A percentile compares a stretch with the other conserved stretches of the same genome.
phyloP scores from a whole-genome alignment of 768 basidiomycete genomes.

The Tylopilus felleus region DNA sequence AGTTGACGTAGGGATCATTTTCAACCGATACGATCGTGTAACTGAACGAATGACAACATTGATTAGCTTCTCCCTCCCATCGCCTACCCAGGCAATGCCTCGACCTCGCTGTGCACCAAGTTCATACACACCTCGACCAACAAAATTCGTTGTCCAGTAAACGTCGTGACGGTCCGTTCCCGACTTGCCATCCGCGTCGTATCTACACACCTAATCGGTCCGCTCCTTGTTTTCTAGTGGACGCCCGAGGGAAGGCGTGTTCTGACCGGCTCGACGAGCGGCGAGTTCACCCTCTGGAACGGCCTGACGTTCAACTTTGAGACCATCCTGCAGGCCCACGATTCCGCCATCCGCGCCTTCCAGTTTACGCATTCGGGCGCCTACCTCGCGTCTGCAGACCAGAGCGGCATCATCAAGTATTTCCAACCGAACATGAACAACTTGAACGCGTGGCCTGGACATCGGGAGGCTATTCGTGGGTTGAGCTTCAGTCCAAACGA shows the following conservation, averaged over 20 bases:
- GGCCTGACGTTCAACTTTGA: constrained; percentile 99
- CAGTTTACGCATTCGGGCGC: constrained; percentile 91
- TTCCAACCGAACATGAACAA: constrained; percentile 99
- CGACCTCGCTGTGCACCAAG: constrained; percentile 93
- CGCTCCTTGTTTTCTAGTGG: constrained; percentile 56
- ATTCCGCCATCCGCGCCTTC: constrained; percentile 87
- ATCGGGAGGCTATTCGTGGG: constrained; percentile 91
- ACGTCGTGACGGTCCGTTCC: constrained; percentile 81
- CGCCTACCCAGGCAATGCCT: constrained; percentile 87
- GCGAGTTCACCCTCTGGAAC: constrained; percentile 99
- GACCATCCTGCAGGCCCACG: constrained; percentile 98
- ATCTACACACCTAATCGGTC: not conserved
- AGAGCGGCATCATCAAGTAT: constrained; percentile 94
- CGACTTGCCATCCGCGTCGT: not conserved
- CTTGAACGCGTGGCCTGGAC: constrained; percentile 88
- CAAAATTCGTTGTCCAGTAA: constrained; percentile 96
- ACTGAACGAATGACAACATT: constrained; percentile 26
- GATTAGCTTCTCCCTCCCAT: constrained; percentile 86
- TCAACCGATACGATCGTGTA: constrained; percentile 12
- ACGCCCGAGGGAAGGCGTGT: constrained; percentile 94
- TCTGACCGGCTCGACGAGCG: constrained; percentile 92
- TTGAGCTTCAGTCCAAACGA: constrained; percentile 93
- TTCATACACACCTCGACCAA: constrained; percentile 98
- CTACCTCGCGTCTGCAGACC: constrained; percentile 91
- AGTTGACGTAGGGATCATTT: constrained; percentile 65